Conservation (phyloP, 371 early-diverging fungal species). For the Rhizopus stolonifer region DNA sequence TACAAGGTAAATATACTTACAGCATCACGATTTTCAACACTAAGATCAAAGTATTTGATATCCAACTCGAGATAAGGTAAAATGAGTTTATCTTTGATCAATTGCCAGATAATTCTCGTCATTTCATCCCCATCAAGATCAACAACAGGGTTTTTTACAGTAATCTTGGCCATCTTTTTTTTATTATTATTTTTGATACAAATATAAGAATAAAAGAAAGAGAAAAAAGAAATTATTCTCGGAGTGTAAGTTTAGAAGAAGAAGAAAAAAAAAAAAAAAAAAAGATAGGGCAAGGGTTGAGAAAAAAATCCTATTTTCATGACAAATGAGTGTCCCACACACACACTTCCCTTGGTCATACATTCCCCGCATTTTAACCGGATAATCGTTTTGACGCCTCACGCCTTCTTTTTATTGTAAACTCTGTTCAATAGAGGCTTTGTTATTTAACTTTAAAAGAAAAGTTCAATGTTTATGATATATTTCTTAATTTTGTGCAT, state of each 20-base stretch:
- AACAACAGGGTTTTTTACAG: conserved; percentile 83
- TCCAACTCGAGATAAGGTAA: conserved; percentile 90
- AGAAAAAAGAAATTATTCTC: neutral
- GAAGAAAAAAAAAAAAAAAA: conserved; percentile 2
- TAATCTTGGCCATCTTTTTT: conserved; percentile 44
- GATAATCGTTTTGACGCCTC: conserved; percentile 10
- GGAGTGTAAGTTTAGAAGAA: neutral
- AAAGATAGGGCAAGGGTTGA: conserved; percentile 4
- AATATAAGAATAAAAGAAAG: conserved; percentile 6
- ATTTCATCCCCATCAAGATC: conserved; percentile 97
- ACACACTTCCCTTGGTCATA: conserved; percentile 8
- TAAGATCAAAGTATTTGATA: conserved; percentile 95
- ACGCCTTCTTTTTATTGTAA: no score
- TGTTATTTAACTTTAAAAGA: no score
- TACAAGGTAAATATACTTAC: conserved; percentile 43
- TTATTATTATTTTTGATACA: no score
- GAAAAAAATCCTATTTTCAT: conserved; percentile 2
- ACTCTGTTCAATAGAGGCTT: no score
- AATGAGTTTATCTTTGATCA: conserved; percentile 93
- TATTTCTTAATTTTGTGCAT: no score
- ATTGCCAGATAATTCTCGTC: conserved; percentile 94
- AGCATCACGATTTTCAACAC: conserved; percentile 88
- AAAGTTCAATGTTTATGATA: no score
- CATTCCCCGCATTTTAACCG: conserved; percentile 20
- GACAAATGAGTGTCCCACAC: conserved; percentile 17